Base-by-base conservation (phyloP, 345 rosid species). In the Stellera chamaejasme region DNA sequence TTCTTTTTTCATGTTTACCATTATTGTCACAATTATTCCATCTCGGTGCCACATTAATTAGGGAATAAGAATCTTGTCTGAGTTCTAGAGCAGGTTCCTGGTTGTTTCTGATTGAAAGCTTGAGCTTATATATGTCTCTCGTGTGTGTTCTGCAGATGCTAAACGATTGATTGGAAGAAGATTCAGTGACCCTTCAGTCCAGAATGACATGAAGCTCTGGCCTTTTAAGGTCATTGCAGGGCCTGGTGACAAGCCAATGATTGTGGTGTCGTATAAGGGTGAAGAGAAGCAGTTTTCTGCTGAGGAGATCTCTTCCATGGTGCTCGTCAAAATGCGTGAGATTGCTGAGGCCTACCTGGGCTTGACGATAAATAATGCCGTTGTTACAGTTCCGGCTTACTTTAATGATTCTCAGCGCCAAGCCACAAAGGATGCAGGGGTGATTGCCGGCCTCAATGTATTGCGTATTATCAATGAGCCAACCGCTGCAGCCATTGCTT, bases 211-310 rank as follows among this genome's bases (percentile, higher is more conserved):
- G 77, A 60, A 47, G 26, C 77, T 56, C 62, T 76, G 75, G 80
- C 80, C 80, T 4, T 76, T 72, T 13, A 75, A 69, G 50, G 80
- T 75, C 14, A 44, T 75, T 3, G 45, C 72, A 5, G 77, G 80
- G 44, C 59, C 76, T 0, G 79, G 76, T 4, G 73, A 75, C 4
- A 75, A 75, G 2, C 79, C 79, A 13, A 75, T 75, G 76, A 75
- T 75, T 0, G 76, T 71, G 2, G 79, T 75, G 2, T 50, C 47
- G 1, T 58, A 75, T 12, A 75, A 71, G 51, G 73, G 73, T 7
- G 79, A 75, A 43, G 63, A 75, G 55, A 75, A 75, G 56, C 66
- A 67, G 58, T 71, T 75, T 0, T 58, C 79, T 6, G 65, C 79
- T 0, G 79, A 75, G 60, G 76, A 75, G 60, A 71, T 19, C 23